These are phyloP conservation scores for Bolboschoenus planiculmis DNA, from an alignment of 176 grass and related monocot species.

Conservation along the genomic window DNA sequence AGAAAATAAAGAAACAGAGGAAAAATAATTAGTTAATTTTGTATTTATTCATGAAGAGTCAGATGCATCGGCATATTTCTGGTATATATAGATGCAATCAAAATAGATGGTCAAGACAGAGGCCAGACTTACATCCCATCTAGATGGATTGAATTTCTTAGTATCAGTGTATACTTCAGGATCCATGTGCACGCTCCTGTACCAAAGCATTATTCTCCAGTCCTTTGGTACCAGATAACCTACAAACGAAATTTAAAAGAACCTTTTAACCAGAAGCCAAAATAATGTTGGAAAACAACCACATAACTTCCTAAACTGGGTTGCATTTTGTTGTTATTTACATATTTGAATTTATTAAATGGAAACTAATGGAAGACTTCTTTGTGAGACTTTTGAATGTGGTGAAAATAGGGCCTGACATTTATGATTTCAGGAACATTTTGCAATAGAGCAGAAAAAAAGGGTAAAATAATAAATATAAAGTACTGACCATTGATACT, in stretches of 20 bases:
- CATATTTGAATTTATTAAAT: neutral
- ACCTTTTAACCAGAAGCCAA: neutral
- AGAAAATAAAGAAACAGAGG: neutral
- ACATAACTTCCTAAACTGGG: neutral
- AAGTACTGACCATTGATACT: constrained; percentile 52
- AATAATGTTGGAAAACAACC: neutral
- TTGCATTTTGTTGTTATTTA: neutral
- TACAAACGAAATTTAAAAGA: constrained; percentile 4
- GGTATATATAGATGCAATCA: neutral
- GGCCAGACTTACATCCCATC: constrained; percentile 60
- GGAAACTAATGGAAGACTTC: neutral
- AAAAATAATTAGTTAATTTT: neutral
- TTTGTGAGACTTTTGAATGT: neutral
- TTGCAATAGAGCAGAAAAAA: neutral
- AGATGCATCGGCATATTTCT: neutral
- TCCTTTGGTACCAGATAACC: constrained; percentile 86
- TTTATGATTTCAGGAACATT: neutral
- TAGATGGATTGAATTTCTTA: constrained; percentile 63
- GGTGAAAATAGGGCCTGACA: neutral
- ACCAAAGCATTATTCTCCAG: constrained; percentile 86
- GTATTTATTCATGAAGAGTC: neutral
- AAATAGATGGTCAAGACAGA: neutral
- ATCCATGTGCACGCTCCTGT: constrained; percentile 91
- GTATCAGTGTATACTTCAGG: constrained; percentile 60
- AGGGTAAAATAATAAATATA: neutral